phyloP scores from a whole-genome alignment of 768 basidiomycete genomes.

The Dictyophora rubrovolvata region DNA sequence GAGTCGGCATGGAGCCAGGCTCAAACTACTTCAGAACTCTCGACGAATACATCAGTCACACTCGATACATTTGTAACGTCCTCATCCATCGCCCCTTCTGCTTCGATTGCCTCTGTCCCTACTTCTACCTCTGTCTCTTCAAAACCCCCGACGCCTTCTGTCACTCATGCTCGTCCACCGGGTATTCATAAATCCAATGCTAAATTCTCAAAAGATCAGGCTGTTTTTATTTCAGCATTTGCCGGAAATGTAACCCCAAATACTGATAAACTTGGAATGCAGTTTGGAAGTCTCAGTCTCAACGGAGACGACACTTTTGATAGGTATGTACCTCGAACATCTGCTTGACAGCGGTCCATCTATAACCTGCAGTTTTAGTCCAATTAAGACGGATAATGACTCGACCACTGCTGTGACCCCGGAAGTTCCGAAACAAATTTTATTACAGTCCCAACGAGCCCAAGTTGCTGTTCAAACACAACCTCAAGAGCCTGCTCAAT shows the following conservation, averaged over 20 bases:
- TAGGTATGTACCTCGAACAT: slow-evolving; percentile 17
- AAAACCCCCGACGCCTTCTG: slow-evolving; percentile 31
- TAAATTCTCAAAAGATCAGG: slow-evolving; percentile 67
- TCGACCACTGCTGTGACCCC: slow-evolving; percentile 14
- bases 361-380: background rate
- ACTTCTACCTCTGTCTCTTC: slow-evolving; percentile 19
- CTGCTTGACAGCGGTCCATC: background rate
- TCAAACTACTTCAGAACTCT: slow-evolving; percentile 13
- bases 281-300: slow-evolving; percentile 77
- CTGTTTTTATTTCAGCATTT: slow-evolving; percentile 68
- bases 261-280: slow-evolving; percentile 79
- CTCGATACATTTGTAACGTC: background rate
- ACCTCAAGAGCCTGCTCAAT: slow-evolving; percentile 28
- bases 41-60: slow-evolving; percentile 12
- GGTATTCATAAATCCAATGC: slow-evolving; percentile 45
- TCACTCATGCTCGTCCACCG: slow-evolving; percentile 34
- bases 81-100: slow-evolving; percentile 21
- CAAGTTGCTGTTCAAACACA: slow-evolving; percentile 27
- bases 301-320: slow-evolving; percentile 56
- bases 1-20: slow-evolving; percentile 20
- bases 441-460: slow-evolving; percentile 22
- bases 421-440: slow-evolving; percentile 18
- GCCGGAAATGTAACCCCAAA: slow-evolving; percentile 42
- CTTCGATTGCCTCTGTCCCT: slow-evolving; percentile 33
- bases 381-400: background rate